These are phyloP conservation scores for Quercus cerris DNA, from an alignment of 306 rosid species.

Conservation along the genomic window DNA sequence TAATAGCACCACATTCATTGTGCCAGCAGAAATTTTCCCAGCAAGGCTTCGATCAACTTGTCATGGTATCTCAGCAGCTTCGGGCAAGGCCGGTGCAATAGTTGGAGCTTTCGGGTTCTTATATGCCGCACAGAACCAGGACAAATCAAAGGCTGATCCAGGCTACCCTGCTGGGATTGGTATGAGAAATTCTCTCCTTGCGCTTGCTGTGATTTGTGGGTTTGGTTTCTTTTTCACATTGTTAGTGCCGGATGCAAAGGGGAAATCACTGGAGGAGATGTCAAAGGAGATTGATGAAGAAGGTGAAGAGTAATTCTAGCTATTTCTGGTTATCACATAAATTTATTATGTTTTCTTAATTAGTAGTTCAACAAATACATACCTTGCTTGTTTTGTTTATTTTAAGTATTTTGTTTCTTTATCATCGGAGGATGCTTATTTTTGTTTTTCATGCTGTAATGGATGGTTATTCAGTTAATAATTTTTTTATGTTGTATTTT, in stretches of 20 bases:
- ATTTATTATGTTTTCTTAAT: too few relatives aligned
- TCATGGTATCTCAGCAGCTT: conserved; percentile 63
- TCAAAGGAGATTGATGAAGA: conserved; percentile 44
- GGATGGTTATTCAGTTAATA: too few relatives aligned
- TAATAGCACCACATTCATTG: conserved; percentile 61
- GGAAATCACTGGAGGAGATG: conserved; percentile 54
- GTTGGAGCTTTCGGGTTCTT: conserved; percentile 61
- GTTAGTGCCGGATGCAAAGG: conserved; percentile 62
- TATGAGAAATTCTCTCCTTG: conserved; percentile 39
- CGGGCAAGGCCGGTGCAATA: conserved; percentile 59
- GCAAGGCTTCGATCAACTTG: conserved; percentile 63
- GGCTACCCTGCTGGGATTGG: conserved; percentile 48
- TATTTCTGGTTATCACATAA: background rate
- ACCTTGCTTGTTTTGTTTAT: too few relatives aligned
- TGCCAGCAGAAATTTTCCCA: conserved; percentile 62
- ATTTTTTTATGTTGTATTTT: too few relatives aligned
- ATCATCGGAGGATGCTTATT: too few relatives aligned
- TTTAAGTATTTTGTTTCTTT: too few relatives aligned
- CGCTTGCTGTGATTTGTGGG: conserved; percentile 37
- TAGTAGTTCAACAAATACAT: too few relatives aligned
- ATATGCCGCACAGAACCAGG: conserved; percentile 41
- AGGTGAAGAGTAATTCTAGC: background rate
- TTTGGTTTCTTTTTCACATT: conserved; percentile 54
- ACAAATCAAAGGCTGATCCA: conserved; percentile 29
- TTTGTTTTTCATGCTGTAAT: too few relatives aligned